Evolutionary conservation across 2,329 filamentous ascomycete species (phyloP), one percentile per base, ranked within the genome.

Genomic region (Dactylonectria estremocensis): DNA sequence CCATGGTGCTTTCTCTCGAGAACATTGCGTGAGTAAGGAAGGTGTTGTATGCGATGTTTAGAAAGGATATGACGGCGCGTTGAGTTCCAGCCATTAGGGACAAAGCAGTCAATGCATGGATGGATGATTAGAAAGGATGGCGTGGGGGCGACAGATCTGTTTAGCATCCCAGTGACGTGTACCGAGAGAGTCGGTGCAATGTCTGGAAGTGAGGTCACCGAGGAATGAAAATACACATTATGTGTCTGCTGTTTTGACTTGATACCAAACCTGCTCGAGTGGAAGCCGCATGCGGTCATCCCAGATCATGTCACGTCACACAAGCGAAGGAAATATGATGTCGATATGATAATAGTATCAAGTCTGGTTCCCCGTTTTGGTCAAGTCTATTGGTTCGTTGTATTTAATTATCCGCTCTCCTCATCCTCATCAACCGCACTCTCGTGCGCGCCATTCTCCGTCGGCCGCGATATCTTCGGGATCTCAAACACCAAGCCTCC

Each of bases 401-500:
- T 74, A 68, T 72, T 72, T 73, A 64, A 71, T 74, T 72, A 65
- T 72, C 59, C 55, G 50, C 64, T 67, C 61, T 75, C 72, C 62
- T 74, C 73, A 46, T 74, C 65, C 53, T 72, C 69, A 9, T 70
- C 72, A 10, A 59, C 68, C 53, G 69, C 64, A 35, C 65, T 74
- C 54, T 78, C 76, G 33, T 77, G 76, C 55, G 76, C 75, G 20
- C 80, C 82, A 61, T 83, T 82, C n/a, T 69, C 74, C 61, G 64
- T 73, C 18, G 70, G 69, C 68, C 74, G 80, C 50, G 76, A 74
- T 73, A 82, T 73, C 76, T 82, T 84, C 14, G 92, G 89, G 37
- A 98, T 89, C 79, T 97, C 95, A 77, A 97, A 97, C 10, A 98
- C 88, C 24, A 96, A 88, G n/a, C 93, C 93, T 7, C 94, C 93